Conservation (phyloP, 2,329 filamentous ascomycete genomes). For the Aspergillus ochraceoroseus region DNA sequence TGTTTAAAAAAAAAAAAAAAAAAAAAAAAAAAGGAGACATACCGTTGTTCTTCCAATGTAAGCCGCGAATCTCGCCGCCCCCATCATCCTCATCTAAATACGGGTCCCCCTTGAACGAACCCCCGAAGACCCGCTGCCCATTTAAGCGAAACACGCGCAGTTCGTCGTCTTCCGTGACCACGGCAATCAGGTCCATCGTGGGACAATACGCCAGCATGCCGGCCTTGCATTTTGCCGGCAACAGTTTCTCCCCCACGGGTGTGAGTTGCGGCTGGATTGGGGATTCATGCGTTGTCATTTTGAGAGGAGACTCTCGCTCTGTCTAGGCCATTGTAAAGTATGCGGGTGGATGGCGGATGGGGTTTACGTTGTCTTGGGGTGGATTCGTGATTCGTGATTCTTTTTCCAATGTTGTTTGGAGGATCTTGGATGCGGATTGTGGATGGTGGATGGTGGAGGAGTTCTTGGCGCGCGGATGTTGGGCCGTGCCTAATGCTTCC, state of each 20-base stretch:
- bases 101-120: constrained; percentile 38
- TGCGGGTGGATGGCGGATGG: constrained; percentile 1
- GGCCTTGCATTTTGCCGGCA: constrained; percentile 42
- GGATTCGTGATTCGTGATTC: not conserved
- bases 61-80: constrained; percentile 38
- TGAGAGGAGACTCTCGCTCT: not conserved
- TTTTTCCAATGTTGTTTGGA: constrained; percentile 10
- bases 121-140: constrained; percentile 63
- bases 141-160: constrained; percentile 74
- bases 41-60: constrained; percentile 68
- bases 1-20: no score
- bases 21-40: no score
- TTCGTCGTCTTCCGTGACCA: constrained; percentile 62
- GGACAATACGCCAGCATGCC: constrained; percentile 68
- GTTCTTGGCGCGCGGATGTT: constrained; percentile 20
- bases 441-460: constrained; percentile 10
- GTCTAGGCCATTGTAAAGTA: constrained; percentile 26
- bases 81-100: constrained; percentile 43
- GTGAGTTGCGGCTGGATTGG: constrained; percentile 33
- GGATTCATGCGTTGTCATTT: constrained; percentile 24
- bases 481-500: not conserved
- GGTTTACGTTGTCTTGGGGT: not conserved
- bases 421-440: constrained; percentile 12
- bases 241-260: constrained; percentile 39
- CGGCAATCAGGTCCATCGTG: constrained; percentile 73